Conservation (phyloP, 2,329 filamentous ascomycete species). For the Epichloe scottii region DNA sequence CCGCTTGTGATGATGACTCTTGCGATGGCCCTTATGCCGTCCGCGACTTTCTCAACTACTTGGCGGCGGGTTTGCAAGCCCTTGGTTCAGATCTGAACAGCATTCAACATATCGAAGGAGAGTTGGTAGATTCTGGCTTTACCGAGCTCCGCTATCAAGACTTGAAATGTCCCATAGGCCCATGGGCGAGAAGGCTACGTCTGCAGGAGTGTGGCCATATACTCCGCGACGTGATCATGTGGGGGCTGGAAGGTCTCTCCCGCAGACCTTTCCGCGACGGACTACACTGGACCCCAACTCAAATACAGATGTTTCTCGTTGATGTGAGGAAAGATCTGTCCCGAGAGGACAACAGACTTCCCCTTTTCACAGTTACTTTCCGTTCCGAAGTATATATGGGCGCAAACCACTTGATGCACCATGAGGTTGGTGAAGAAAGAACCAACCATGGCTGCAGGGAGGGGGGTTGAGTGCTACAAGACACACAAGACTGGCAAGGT, state of each 20-base stretch:
- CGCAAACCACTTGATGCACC: slow-evolving; percentile 21
- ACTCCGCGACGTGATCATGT: slow-evolving; percentile 28
- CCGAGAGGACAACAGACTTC: slow-evolving; percentile 20
- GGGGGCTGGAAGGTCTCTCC: slow-evolving; percentile 27
- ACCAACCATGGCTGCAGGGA: neutral
- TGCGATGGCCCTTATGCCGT: slow-evolving; percentile 32
- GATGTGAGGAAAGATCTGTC: slow-evolving; percentile 27
- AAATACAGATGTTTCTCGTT: slow-evolving; percentile 32
- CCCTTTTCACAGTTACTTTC: slow-evolving; percentile 27
- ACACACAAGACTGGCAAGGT: no score
- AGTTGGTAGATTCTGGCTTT: slow-evolving; percentile 30
- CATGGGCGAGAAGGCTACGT: slow-evolving; percentile 31
- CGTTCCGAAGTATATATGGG: slow-evolving; percentile 26
- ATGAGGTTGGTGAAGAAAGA: neutral
- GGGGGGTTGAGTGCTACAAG: no score
- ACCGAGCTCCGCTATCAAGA: slow-evolving; percentile 24
- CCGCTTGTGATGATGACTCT: slow-evolving; percentile 32
- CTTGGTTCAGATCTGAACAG: slow-evolving; percentile 31
- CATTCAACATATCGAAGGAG: slow-evolving; percentile 21
- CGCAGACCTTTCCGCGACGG: slow-evolving; percentile 26
- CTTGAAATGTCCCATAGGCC: slow-evolving; percentile 35
- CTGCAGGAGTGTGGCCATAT: slow-evolving; percentile 33
- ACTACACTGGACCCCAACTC: slow-evolving; percentile 26
- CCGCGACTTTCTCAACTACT: slow-evolving; percentile 31
- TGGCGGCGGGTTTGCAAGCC: slow-evolving; percentile 27